Evolutionary conservation across 1,284 basidiomycete genomes (phyloP).

Genomic region (Kalmanozyma brasiliensis): DNA sequence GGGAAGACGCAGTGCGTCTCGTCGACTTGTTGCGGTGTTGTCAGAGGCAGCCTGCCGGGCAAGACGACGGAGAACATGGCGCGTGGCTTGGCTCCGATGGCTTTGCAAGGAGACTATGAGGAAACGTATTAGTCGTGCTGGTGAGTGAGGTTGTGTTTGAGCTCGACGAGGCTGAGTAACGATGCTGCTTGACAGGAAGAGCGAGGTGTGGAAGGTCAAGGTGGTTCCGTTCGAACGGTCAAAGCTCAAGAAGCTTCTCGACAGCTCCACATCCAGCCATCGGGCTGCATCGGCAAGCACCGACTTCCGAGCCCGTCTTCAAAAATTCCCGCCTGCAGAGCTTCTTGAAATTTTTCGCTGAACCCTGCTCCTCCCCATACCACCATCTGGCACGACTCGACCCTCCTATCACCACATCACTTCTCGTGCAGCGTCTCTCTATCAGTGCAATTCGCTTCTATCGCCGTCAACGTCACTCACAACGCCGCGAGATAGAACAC

Average conservation of each 20-base stretch:
- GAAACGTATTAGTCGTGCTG: too few relatives aligned
- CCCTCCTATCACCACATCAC: too few relatives aligned
- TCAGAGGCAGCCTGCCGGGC: constrained; percentile 61
- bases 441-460: too few relatives aligned
- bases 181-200: neutral
- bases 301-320: neutral
- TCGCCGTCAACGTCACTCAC: too few relatives aligned
- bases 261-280: neutral
- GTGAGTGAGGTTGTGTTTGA: too few relatives aligned
- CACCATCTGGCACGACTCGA: neutral
- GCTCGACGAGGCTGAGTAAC: too few relatives aligned
- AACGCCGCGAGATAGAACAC: constrained; percentile 1
- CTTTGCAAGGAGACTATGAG: too few relatives aligned
- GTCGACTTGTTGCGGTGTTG: constrained; percentile 61
- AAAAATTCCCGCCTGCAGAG: constrained; percentile 2
- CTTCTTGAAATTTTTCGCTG: constrained; percentile 1
- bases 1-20: constrained; percentile 64
- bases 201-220: too few relatives aligned
- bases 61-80: constrained; percentile 66
- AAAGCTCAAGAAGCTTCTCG: too few relatives aligned
- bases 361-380: constrained; percentile 3
- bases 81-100: too few relatives aligned
- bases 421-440: too few relatives aligned
- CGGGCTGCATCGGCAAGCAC: neutral
- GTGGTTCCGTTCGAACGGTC: too few relatives aligned